A percentile compares a stretch with the other conserved stretches of the same genome.
Conservation (phyloP, 148 eudicot species). For the Chenopodium berlandieri region DNA sequence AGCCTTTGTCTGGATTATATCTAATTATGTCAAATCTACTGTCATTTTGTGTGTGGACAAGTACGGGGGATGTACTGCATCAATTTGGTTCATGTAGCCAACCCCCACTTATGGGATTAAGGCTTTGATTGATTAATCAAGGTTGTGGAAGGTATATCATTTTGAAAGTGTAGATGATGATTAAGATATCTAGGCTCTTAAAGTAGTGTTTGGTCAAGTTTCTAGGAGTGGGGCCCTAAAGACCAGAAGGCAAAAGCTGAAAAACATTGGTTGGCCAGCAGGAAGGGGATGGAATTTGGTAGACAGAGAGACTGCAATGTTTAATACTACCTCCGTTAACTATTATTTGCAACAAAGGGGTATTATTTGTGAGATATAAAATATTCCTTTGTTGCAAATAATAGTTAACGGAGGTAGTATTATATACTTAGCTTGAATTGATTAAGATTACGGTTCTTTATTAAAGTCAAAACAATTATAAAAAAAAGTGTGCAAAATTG, state of each 20-base stretch:
- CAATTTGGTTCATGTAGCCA: background rate
- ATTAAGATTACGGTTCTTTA: background rate
- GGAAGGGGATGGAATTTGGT: background rate
- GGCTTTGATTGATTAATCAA: background rate
- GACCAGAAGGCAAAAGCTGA: too few relatives aligned
- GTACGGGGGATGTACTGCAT: background rate
- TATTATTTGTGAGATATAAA: too few relatives aligned
- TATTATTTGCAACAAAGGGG: too few relatives aligned
- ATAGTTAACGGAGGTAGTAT: too few relatives aligned
- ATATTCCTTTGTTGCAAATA: too few relatives aligned
- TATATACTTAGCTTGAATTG: background rate
- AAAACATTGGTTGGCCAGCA: too few relatives aligned
- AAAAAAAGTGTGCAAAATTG: too few relatives aligned
- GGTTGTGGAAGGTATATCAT: background rate
- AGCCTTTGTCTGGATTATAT: background rate
- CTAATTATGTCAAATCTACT: background rate
- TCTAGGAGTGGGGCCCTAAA: background rate
- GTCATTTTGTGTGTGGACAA: conserved; percentile 2
- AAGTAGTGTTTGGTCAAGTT: background rate
- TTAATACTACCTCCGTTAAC: too few relatives aligned
- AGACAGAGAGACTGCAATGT: background rate
- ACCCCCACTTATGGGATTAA: background rate
- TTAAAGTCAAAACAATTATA: too few relatives aligned
- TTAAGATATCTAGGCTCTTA: background rate
- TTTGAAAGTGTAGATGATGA: background rate